These are phyloP conservation scores for Bruguiera sexangula DNA, from an alignment of 345 rosid species.

Conservation along the genomic window DNA sequence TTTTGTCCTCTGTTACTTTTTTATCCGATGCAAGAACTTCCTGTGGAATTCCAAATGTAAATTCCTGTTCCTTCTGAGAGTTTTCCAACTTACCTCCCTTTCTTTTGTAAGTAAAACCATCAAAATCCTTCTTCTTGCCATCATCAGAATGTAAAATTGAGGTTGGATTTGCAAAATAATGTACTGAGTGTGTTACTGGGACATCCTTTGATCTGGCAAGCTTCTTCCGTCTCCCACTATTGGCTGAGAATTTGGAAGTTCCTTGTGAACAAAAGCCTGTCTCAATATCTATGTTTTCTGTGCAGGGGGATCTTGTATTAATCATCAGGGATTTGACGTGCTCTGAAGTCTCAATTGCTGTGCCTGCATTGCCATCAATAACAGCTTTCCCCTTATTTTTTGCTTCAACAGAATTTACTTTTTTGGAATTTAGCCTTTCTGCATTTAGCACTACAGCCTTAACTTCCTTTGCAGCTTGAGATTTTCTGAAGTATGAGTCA, in stretches of 20 bases:
- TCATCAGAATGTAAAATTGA: conserved; percentile 35
- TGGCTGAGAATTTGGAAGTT: conserved; percentile 32
- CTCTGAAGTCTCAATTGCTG: conserved; percentile 38
- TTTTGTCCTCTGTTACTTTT: conserved; percentile 31
- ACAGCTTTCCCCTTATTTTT: conserved; percentile 29
- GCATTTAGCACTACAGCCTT: conserved; percentile 25
- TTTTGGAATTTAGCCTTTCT: conserved; percentile 30
- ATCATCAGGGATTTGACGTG: conserved; percentile 58
- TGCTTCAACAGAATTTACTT: conserved; percentile 26
- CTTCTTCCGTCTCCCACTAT: conserved; percentile 36
- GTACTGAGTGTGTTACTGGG: conserved; percentile 29
- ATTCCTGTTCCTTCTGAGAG: conserved; percentile 44
- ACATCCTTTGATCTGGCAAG: conserved; percentile 32
- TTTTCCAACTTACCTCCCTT: conserved; percentile 31
- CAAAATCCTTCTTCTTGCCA: conserved; percentile 27
- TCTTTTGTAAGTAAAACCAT: conserved; percentile 38
- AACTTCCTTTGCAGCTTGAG: conserved; percentile 30
- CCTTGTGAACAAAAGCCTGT: conserved; percentile 26
- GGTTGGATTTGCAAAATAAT: conserved; percentile 33
- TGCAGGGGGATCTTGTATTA: conserved; percentile 39
- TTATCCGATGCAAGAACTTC: conserved; percentile 32
- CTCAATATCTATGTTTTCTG: conserved; percentile 36
- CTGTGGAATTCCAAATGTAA: conserved; percentile 41
- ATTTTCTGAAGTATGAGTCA: conserved; percentile 43
- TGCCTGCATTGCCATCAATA: conserved; percentile 30